These are phyloP conservation scores for Daldinia eschscholtzii DNA, from an alignment of 2,329 filamentous ascomycete genomes.

Conservation along the genomic window DNA sequence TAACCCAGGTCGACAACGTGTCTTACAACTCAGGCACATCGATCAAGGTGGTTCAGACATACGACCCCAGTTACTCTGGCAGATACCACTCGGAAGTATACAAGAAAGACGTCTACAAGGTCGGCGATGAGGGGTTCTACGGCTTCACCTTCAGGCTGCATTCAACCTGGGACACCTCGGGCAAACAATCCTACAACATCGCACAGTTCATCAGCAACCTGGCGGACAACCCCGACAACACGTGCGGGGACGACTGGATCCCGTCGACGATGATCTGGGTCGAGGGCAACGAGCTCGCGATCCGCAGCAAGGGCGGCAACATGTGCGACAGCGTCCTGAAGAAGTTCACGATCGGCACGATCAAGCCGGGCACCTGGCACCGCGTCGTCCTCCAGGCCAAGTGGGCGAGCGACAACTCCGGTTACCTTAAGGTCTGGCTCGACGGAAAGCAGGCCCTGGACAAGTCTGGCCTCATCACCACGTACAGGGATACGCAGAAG, in stretches of 20 bases:
- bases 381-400: conserved; percentile 51
- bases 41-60: conserved; percentile 51
- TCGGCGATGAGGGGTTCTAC: conserved; percentile 54
- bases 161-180: conserved; percentile 52
- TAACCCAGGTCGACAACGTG: conserved; percentile 48
- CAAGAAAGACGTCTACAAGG: conserved; percentile 46
- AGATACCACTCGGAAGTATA: conserved; percentile 54
- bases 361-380: conserved; percentile 53
- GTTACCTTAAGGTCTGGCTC: conserved; percentile 54
- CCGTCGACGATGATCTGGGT: conserved; percentile 45
- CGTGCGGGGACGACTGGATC: conserved; percentile 52
- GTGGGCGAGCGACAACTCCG: conserved; percentile 52
- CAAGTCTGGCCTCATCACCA: conserved; percentile 48
- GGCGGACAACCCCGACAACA: conserved; percentile 43
- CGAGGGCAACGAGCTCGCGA: conserved; percentile 49
- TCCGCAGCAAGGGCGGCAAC: conserved; percentile 52
- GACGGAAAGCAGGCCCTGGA: conserved; percentile 53
- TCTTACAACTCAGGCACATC: conserved; percentile 40
- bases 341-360: conserved; percentile 47
- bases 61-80: conserved; percentile 48
- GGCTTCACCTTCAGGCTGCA: conserved; percentile 54
- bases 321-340: conserved; percentile 46
- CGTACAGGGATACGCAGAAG: conserved; percentile 49
- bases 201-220: conserved; percentile 56
- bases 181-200: conserved; percentile 53